phyloP scores from a whole-genome alignment of 768 basidiomycete genomes.

The Heimioporus sp. region DNA sequence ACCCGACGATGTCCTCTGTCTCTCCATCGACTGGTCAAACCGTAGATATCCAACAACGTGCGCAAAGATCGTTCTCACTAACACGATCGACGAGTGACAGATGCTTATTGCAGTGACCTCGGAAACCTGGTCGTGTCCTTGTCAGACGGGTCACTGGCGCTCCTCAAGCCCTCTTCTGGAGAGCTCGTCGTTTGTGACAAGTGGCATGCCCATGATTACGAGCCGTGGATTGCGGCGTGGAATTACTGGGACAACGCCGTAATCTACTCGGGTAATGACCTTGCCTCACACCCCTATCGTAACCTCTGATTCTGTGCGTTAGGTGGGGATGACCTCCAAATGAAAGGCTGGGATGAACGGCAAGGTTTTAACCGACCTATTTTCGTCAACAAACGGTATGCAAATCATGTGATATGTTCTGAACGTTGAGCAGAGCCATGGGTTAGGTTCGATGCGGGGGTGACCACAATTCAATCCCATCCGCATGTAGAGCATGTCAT shows the following conservation, averaged over 20 bases:
- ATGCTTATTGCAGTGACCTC: slow-evolving; percentile 35
- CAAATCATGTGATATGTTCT: not conserved
- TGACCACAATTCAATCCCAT: slow-evolving; percentile 87
- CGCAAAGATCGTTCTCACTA: slow-evolving; percentile 14
- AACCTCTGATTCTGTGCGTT: not conserved
- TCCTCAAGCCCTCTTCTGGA: slow-evolving; percentile 49
- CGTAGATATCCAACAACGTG: slow-evolving; percentile 52
- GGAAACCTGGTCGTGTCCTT: slow-evolving; percentile 76
- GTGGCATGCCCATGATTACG: slow-evolving; percentile 91
- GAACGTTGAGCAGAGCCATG: slow-evolving; percentile 1
- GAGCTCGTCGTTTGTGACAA: slow-evolving; percentile 46
- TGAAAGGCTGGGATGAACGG: slow-evolving; percentile 91
- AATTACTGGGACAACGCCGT: slow-evolving; percentile 80
- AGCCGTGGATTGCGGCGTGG: slow-evolving; percentile 94
- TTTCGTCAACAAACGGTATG: slow-evolving; percentile 72
- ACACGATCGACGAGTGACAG: not conserved
- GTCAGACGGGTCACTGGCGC: slow-evolving; percentile 74
- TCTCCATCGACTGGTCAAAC: slow-evolving; percentile 94
- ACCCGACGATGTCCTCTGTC: slow-evolving; percentile 62
- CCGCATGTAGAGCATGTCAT: slow-evolving; percentile 76
- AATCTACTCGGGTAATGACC: slow-evolving; percentile 76
- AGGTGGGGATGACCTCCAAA: slow-evolving; percentile 91
- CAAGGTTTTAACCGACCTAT: slow-evolving; percentile 56
- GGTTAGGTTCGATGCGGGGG: slow-evolving; percentile 83
- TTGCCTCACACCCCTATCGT: not conserved